phyloP scores from a whole-genome alignment of 768 basidiomycete species.

The Tephrocybe sp. region DNA sequence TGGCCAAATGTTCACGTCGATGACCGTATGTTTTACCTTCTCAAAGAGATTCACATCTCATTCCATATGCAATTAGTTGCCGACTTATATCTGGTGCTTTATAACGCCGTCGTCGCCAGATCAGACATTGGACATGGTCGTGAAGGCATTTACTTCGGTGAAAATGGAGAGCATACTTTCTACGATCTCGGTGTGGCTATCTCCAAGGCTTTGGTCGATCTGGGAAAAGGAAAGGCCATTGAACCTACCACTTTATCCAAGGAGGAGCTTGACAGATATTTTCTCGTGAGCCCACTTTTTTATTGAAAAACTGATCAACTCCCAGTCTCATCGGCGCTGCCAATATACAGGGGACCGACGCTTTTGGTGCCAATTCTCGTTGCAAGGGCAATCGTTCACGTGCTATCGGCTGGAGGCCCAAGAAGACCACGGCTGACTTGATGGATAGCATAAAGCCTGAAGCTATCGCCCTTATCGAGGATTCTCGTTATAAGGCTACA shows the following conservation, averaged over 20 bases:
- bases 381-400: constrained; percentile 34
- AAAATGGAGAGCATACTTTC: constrained; percentile 43
- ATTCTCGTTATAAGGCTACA: not conserved
- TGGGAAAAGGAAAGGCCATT: constrained; percentile 30
- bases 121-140: constrained; percentile 37
- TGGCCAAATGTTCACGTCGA: constrained; percentile 35
- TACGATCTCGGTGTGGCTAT: constrained; percentile 40
- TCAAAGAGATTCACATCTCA: not conserved
- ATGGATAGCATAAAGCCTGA: constrained; percentile 40
- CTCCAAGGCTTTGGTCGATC: constrained; percentile 32
- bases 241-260: constrained; percentile 44
- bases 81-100: constrained; percentile 25
- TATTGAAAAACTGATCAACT: not conserved
- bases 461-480: constrained; percentile 14
- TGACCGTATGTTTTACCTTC: constrained; percentile 35
- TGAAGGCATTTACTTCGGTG: constrained; percentile 52
- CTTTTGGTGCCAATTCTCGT: constrained; percentile 39
- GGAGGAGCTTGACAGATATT: constrained; percentile 41
- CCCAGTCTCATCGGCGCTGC: not conserved
- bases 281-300: constrained; percentile 9
- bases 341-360: constrained; percentile 25
- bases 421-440: constrained; percentile 37
- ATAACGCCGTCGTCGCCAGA: constrained; percentile 31
- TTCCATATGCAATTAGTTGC: constrained; percentile 26
- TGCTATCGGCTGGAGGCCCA: constrained; percentile 46